Percentiles rank a stretch among this genome's conserved stretches.
phyloP scores from a whole-genome alignment of 164 flowering plant species.

The Umbellularia californica region DNA sequence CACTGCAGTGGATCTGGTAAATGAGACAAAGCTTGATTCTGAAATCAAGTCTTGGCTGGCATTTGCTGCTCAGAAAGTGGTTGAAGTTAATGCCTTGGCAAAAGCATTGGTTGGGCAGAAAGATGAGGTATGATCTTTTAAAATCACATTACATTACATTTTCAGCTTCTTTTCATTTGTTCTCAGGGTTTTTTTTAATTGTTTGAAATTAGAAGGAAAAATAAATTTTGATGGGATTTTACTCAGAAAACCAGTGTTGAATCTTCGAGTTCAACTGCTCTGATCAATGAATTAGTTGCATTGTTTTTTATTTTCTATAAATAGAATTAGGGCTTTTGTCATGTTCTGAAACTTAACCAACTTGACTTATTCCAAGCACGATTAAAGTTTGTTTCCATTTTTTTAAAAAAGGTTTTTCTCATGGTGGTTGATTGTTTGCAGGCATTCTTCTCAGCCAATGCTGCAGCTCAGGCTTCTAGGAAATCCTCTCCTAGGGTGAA shows the following conservation, averaged over 20 bases:
- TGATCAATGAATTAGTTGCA: not conserved
- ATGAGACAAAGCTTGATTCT: conserved; percentile 64
- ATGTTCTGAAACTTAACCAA: not conserved
- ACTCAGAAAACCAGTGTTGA: too few relatives aligned
- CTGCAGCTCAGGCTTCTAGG: conserved; percentile 61
- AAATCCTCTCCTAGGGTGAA: conserved; percentile 63
- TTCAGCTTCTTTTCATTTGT: not conserved
- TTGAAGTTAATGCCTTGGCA: conserved; percentile 69
- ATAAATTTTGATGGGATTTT: not conserved
- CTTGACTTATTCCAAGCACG: not conserved
- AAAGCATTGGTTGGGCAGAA: conserved; percentile 63
- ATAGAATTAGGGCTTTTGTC: not conserved
- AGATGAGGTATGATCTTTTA: conserved; percentile 45
- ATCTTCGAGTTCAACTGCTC: too few relatives aligned
- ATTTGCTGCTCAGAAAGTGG: conserved; percentile 66
- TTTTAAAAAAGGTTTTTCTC: not conserved
- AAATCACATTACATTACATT: too few relatives aligned
- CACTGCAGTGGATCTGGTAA: conserved; percentile 73
- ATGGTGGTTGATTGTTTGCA: conserved; percentile 15
- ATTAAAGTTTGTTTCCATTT: too few relatives aligned
- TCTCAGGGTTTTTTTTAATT: too few relatives aligned
- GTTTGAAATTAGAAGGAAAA: not conserved
- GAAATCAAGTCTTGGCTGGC: conserved; percentile 82
- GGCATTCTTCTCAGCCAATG: conserved; percentile 63
- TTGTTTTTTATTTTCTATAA: too few relatives aligned